Evolutionary conservation across 345 rosid genomes (phyloP), one percentile per base, ranked within the genome.

Genomic region (Eucalyptus regnans): DNA sequence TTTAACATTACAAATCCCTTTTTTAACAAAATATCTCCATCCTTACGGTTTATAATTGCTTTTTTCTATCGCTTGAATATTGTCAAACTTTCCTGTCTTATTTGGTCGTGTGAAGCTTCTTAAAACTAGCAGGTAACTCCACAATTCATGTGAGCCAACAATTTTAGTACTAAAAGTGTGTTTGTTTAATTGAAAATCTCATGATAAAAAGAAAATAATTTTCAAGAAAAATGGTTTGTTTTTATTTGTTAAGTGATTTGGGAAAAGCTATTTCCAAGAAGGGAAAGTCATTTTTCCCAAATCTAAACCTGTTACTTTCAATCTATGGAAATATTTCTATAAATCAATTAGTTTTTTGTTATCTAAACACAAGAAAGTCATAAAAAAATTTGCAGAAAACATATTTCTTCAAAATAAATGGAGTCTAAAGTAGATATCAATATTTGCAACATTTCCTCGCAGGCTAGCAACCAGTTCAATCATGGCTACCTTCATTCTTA

Each of bases 211-310:
- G 31, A 60, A 60, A 27, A 13, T 10, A 25, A 11, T 27, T 60
- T 60, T 60, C 31, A 60, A 60, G 31, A 12, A 60, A 60, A 60
- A 60, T 60, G 31, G 66, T 60, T 60, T 60, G 31, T 60, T 60
- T 60, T 60, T 12, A 60, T 60, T 60, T 60, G 31, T 60, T 58
- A 25, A 12, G 31, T 27, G n/a, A 27, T 60, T 11, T 27, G 5
- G 1, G 1, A 7, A 60, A 60, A 60, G 1, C 0, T 1, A 11
- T 60, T 60, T 60, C 15, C 3, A 0, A 12, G 1, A 60, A 60
- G 1, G 31, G 15, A 27, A 60, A 60, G n/a, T 60, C 31, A 27
- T 60, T 60, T 16, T 52, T 60, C 14, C 66, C 66, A 60, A 60
- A 27, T 60, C n/a, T 60, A 60, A 58, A 25, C n/a, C 0, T 27